These are phyloP conservation scores for Gossypium stocksii DNA, from an alignment of 345 rosid species.

Conservation along the genomic window DNA sequence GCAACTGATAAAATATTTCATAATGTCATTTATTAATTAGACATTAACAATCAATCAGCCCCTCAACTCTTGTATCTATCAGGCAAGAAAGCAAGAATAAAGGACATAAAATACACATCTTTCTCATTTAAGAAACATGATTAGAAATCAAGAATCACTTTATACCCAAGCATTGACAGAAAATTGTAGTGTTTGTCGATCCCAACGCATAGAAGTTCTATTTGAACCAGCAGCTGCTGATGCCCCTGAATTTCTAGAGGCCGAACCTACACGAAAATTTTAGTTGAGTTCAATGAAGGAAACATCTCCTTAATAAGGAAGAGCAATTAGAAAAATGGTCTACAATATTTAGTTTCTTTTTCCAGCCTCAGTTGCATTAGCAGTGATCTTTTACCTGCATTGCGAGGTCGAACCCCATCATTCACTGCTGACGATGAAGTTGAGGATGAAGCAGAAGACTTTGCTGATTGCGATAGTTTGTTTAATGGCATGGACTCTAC, in stretches of 20 bases:
- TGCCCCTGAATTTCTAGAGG: slow-evolving; percentile 52
- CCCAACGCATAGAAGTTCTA: slow-evolving; percentile 69
- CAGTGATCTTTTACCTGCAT: slow-evolving; percentile 35
- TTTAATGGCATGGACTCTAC: slow-evolving; percentile 72
- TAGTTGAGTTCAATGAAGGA: slow-evolving; percentile 7
- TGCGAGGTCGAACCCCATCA: slow-evolving; percentile 51
- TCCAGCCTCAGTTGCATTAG: neutral
- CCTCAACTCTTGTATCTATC: neutral
- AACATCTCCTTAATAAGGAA: neutral
- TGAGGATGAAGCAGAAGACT: slow-evolving; percentile 54
- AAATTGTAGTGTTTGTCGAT: slow-evolving; percentile 78
- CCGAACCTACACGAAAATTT: slow-evolving; percentile 45
- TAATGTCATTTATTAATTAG: neutral
- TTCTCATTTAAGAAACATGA: neutral
- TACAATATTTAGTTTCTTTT: neutral
- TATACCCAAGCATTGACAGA: slow-evolving; percentile 99
- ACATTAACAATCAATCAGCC: neutral
- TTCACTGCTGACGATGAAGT: slow-evolving; percentile 39
- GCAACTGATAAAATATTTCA: neutral
- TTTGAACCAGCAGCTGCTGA: slow-evolving; percentile 50
- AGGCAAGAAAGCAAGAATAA: neutral
- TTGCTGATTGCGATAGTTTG: slow-evolving; percentile 58
- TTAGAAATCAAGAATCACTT: neutral
- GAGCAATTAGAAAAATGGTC: too few species aligned
- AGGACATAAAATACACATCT: neutral